Evolutionary conservation across 768 basidiomycete species (phyloP).

Genomic region (Suillus subluteus): DNA sequence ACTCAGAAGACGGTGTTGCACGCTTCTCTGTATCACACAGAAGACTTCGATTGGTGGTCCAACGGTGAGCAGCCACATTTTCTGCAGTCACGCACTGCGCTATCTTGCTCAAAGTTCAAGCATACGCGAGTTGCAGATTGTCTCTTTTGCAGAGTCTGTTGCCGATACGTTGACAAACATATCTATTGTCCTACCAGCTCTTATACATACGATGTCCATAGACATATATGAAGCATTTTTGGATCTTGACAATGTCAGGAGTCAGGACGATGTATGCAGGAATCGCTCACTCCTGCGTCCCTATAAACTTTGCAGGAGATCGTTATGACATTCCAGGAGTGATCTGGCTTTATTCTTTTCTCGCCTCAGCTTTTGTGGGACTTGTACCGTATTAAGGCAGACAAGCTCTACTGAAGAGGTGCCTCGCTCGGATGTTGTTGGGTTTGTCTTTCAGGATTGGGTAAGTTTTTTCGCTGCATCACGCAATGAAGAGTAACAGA

Average conservation of each 20-base stretch:
- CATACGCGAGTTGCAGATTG: too few relatives aligned
- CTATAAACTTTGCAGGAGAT: not conserved
- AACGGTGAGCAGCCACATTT: not conserved
- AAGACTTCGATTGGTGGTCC: not conserved
- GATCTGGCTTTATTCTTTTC: not conserved
- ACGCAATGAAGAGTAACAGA: too few relatives aligned
- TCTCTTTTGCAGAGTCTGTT: not conserved
- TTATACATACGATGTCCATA: conserved; percentile 18
- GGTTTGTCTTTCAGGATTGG: not conserved
- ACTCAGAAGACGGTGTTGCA: not conserved
- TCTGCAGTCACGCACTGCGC: too few relatives aligned
- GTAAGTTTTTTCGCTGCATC: too few relatives aligned
- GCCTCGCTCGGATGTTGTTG: conserved; percentile 46
- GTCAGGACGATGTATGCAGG: conserved; percentile 49
- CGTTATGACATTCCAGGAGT: not conserved
- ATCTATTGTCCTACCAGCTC: conserved; percentile 12
- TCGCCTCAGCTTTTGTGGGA: not conserved
- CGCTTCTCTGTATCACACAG: not conserved
- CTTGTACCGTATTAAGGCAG: too few relatives aligned
- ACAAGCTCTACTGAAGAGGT: too few relatives aligned
- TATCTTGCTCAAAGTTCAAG: too few relatives aligned
- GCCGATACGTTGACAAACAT: not conserved
- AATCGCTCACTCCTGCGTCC: not conserved
- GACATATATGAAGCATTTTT: too few relatives aligned
- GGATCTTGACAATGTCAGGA: conserved; percentile 65